phyloP scores from a whole-genome alignment of 2,329 filamentous ascomycete genomes.

The Blastomyces silverae region DNA sequence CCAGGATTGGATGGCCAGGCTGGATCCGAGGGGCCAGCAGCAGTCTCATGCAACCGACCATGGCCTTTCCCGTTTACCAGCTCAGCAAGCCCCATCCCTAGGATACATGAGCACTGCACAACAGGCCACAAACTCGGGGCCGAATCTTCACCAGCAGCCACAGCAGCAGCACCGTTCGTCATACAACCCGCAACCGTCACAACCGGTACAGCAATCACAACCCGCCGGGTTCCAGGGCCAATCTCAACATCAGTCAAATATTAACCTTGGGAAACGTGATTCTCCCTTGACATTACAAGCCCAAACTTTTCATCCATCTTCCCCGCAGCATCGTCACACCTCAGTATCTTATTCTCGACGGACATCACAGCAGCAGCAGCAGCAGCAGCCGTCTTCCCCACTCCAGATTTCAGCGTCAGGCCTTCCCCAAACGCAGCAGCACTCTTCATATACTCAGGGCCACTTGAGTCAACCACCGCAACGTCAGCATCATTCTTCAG shows the following conservation, averaged over 20 bases:
- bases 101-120: slow-evolving; percentile 6
- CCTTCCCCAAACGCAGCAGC: slow-evolving; percentile 7
- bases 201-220: slow-evolving; percentile 21
- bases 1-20: slow-evolving; percentile 39
- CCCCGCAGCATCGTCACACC: slow-evolving; percentile 30
- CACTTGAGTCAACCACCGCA: slow-evolving; percentile 21
- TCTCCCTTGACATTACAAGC: slow-evolving; percentile 30
- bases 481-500: slow-evolving; percentile 1
- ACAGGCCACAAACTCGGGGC: neutral
- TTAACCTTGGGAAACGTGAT: slow-evolving; percentile 8
- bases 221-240: slow-evolving; percentile 26
- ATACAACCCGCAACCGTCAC: slow-evolving; percentile 5
- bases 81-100: slow-evolving; percentile 10
- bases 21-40: slow-evolving; percentile 34
- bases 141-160: slow-evolving; percentile 10
- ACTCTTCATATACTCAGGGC: slow-evolving; percentile 19
- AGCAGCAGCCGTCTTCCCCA: slow-evolving; percentile 23
- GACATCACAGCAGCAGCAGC: slow-evolving; percentile 22
- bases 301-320: slow-evolving; percentile 26
- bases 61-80: slow-evolving; percentile 11
- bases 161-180: slow-evolving; percentile 19
- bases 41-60: slow-evolving; percentile 13
- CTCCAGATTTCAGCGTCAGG: slow-evolving; percentile 19
- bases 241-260: slow-evolving; percentile 18
- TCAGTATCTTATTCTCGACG: slow-evolving; percentile 30